Evolutionary conservation across 805 yeast genomes (phyloP).

Genomic region (Cephaloascus fragrans): DNA sequence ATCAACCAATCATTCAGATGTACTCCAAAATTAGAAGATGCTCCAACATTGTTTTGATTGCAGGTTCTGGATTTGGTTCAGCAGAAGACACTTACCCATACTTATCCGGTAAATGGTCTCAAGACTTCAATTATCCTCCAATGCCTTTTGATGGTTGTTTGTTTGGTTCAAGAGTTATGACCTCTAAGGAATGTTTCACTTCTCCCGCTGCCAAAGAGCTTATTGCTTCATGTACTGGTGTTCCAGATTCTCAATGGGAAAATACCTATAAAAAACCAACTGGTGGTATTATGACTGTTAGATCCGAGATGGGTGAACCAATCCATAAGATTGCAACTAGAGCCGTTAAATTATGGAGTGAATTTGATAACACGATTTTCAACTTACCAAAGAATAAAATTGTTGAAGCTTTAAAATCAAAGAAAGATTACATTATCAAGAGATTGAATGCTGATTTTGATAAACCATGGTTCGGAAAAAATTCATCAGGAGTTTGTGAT

Average conservation of each 20-base stretch:
- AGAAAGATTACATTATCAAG: constrained; percentile 77
- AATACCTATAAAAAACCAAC: constrained; percentile 87
- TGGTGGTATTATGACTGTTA: constrained; percentile 94
- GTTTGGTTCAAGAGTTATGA: constrained; percentile 95
- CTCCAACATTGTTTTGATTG: constrained; percentile 79
- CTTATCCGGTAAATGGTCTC: constrained; percentile 96
- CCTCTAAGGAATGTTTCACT: constrained; percentile 92
- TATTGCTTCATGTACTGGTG: constrained; percentile 87
- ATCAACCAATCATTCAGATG: constrained; percentile 93
- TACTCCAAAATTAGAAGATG: constrained; percentile 90
- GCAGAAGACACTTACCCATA: constrained; percentile 96
- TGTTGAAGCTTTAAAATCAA: constrained; percentile 68
- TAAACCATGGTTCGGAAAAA: constrained; percentile 94
- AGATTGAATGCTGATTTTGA: constrained; percentile 91
- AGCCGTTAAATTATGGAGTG: constrained; percentile 96
- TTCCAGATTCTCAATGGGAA: constrained; percentile 85
- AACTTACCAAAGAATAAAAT: constrained; percentile 82
- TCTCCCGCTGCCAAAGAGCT: constrained; percentile 90
- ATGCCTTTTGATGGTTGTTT: constrained; percentile 99
- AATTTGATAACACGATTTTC: constrained; percentile 90
- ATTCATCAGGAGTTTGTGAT: constrained; percentile 75
- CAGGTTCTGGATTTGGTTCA: constrained; percentile 98
- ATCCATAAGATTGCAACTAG: constrained; percentile 97
- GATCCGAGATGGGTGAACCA: constrained; percentile 99
- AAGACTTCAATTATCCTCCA: constrained; percentile 78